These are phyloP conservation scores for Ananas comosus DNA, from an alignment of 176 grass and related monocot genomes.

Conservation along the genomic window DNA sequence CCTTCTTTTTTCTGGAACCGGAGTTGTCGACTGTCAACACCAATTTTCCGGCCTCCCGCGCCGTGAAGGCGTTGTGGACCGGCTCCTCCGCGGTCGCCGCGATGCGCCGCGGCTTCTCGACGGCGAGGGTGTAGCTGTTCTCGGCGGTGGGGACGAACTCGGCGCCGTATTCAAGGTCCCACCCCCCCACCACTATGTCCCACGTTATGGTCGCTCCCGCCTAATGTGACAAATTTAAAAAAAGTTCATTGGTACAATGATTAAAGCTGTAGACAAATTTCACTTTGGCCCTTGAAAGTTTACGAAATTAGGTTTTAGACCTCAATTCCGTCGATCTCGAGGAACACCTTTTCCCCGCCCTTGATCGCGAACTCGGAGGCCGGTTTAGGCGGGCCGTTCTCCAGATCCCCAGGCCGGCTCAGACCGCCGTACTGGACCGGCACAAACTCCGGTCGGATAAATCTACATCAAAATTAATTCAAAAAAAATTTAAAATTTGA, in stretches of 20 bases:
- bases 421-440: constrained; percentile 88
- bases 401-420: constrained; percentile 65
- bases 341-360: constrained; percentile 83
- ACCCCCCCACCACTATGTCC: constrained; percentile 82
- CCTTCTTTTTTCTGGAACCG: constrained; percentile 69
- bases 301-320: constrained; percentile 11
- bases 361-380: constrained; percentile 98
- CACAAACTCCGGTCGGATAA: constrained; percentile 85
- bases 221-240: constrained; percentile 16
- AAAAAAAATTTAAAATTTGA: not conserved
- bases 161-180: constrained; percentile 91
- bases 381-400: constrained; percentile 81
- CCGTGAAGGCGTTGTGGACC: constrained; percentile 64
- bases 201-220: constrained; percentile 76
- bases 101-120: constrained; percentile 68
- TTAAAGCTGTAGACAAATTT: not conserved
- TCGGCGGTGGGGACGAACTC: constrained; percentile 72
- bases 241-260: not conserved
- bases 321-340: constrained; percentile 99
- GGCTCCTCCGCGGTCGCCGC: constrained; percentile 46
- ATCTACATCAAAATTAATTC: constrained; percentile 28
- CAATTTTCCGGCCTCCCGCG: constrained; percentile 84
- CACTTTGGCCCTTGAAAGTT: not conserved
- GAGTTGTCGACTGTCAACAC: constrained; percentile 88
- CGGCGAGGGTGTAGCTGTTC: constrained; percentile 61